phyloP scores from a whole-genome alignment of 192 early-diverging fungal species.

The Podila epigama region DNA sequence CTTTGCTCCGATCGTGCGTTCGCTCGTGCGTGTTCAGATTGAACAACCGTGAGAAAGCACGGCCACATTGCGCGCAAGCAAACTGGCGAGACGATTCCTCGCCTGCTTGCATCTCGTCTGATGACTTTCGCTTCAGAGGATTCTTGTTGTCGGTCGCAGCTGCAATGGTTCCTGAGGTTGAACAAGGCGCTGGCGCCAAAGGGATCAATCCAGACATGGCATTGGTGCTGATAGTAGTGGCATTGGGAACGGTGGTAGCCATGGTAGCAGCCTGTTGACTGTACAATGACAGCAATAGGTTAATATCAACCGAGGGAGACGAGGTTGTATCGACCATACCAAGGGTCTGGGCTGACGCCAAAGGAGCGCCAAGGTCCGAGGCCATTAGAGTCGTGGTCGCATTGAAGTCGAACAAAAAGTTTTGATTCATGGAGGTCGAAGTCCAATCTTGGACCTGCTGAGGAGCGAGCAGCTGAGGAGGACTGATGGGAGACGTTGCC shows the following conservation, averaged over 20 bases:
- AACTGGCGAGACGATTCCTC: constrained; percentile 49
- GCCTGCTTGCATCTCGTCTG: constrained; percentile 23
- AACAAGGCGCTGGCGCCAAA: background rate
- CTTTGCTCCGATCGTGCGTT: constrained; percentile 67
- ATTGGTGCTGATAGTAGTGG: background rate
- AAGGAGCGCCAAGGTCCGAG: too few relatives aligned
- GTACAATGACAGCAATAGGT: constrained; percentile 28
- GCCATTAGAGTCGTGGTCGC: background rate
- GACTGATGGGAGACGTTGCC: background rate
- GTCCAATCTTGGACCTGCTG: constrained; percentile 22
- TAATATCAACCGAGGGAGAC: constrained; percentile 30
- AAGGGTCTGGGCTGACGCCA: background rate
- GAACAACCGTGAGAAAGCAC: constrained; percentile 79
- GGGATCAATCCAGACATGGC: background rate
- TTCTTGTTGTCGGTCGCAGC: constrained; percentile 8
- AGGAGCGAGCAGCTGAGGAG: constrained; percentile 5
- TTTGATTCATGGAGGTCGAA: constrained; percentile 14
- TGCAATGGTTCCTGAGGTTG: background rate
- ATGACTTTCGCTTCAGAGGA: constrained; percentile 47
- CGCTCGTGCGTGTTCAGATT: constrained; percentile 82
- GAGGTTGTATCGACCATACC: constrained; percentile 4
- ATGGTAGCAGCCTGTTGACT: constrained; percentile 11
- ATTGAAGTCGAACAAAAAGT: constrained; percentile 33
- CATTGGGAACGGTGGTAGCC: background rate
- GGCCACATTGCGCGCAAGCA: constrained; percentile 67